Conservation (phyloP, 495 filamentous ascomycete species). For the Hypoxylon intermedium region DNA sequence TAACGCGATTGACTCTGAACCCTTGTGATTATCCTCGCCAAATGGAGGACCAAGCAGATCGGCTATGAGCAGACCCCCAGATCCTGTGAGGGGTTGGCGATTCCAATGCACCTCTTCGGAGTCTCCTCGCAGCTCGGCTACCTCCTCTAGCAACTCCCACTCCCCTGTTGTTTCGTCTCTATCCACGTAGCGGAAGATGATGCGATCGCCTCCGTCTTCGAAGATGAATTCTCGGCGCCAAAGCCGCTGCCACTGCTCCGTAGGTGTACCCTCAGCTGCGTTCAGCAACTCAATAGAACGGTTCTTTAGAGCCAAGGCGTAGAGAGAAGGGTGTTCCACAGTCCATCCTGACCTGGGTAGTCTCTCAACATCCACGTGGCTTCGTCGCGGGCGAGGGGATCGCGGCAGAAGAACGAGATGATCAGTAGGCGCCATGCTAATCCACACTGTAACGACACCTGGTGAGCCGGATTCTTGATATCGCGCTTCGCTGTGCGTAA, state of each 20-base stretch:
- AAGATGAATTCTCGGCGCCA: constrained; percentile 23
- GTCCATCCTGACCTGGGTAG: constrained; percentile 22
- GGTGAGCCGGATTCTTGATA: constrained; percentile 18
- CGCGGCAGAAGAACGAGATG: constrained; percentile 11
- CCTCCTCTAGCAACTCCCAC: constrained; percentile 21
- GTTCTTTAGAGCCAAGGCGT: constrained; percentile 14
- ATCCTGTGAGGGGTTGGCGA: constrained; percentile 18
- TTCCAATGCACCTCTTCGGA: constrained; percentile 11
- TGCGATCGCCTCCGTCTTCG: constrained; percentile 17
- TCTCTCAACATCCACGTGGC: constrained; percentile 13
- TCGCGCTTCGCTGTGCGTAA: constrained; percentile 9
- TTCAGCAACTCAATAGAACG: constrained; percentile 2
- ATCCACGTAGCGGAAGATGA: constrained; percentile 13
- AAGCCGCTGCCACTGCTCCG: constrained; percentile 16
- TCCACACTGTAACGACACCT: constrained; percentile 12
- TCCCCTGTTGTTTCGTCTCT: constrained; percentile 12
- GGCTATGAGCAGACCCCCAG: constrained; percentile 9
- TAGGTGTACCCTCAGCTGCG: constrained; percentile 7
- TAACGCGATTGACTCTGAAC: no score
- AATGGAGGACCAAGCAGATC: constrained; percentile 7
- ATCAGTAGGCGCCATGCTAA: constrained; percentile 9
- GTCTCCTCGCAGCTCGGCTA: constrained; percentile 7
- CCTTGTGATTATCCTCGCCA: no score
- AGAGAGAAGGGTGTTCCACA: constrained; percentile 14
- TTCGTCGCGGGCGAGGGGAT: constrained; percentile 14